phyloP scores from a whole-genome alignment of 1,284 basidiomycete genomes.

The Naganishia albida region DNA sequence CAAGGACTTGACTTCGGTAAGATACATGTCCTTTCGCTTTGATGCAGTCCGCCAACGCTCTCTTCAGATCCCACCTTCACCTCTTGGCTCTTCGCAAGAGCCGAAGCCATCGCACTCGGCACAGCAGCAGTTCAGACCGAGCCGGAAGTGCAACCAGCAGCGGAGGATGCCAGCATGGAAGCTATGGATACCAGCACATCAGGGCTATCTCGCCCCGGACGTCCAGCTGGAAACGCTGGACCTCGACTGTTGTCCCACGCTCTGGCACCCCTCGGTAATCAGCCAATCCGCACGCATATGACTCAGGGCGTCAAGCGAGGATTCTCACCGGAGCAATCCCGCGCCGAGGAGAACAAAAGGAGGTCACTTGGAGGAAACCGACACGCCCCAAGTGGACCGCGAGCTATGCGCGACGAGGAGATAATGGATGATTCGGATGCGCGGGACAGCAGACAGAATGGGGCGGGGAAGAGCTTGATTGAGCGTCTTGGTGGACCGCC shows the following conservation, averaged over 20 bases:
- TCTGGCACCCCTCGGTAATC: slow-evolving; percentile 28
- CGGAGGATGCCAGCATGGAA: background rate
- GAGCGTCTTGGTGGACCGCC: slow-evolving; percentile 38
- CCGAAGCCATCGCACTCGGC: slow-evolving; percentile 18
- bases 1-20: slow-evolving; percentile 32
- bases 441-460: slow-evolving; percentile 32
- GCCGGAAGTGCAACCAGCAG: background rate
- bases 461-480: slow-evolving; percentile 33
- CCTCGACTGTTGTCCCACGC: slow-evolving; percentile 31
- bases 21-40: background rate
- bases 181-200: slow-evolving; percentile 27
- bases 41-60: background rate
- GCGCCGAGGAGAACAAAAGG: slow-evolving; percentile 16
- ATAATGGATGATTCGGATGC: slow-evolving; percentile 4
- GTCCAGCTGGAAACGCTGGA: slow-evolving; percentile 21
- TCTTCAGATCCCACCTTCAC: slow-evolving; percentile 30
- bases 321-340: slow-evolving; percentile 26
- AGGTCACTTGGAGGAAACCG: slow-evolving; percentile 34
- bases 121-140: slow-evolving; percentile 12
- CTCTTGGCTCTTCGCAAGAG: slow-evolving; percentile 26
- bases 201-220: slow-evolving; percentile 13
- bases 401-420: slow-evolving; percentile 23
- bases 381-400: slow-evolving; percentile 26
- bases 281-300: slow-evolving; percentile 27
- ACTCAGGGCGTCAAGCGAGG: slow-evolving; percentile 30